These are phyloP conservation scores for Emmonsiellopsis sp. DNA, from an alignment of 2,329 filamentous ascomycete genomes.

Conservation along the genomic window DNA sequence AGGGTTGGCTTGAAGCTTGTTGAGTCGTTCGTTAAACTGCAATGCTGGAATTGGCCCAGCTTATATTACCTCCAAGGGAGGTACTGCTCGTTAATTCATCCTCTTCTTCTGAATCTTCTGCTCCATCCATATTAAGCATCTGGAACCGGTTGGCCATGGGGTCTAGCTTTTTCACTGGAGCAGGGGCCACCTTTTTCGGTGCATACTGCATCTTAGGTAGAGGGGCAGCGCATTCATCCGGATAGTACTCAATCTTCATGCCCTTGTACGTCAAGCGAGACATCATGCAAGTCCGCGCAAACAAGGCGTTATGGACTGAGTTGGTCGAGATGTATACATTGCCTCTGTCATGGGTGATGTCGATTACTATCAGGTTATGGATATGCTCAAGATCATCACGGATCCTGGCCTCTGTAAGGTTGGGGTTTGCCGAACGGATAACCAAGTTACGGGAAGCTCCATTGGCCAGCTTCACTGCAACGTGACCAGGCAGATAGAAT, in stretches of 20 bases:
- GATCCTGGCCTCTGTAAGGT: slow-evolving; percentile 55
- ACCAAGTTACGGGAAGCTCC: slow-evolving; percentile 69
- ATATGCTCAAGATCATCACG: slow-evolving; percentile 73
- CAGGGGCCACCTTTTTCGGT: slow-evolving; percentile 19
- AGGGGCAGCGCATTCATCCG: slow-evolving; percentile 62
- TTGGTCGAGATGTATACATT: slow-evolving; percentile 66
- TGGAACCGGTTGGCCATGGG: slow-evolving; percentile 53
- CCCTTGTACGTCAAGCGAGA: slow-evolving; percentile 57
- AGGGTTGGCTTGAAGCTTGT: too few relatives aligned
- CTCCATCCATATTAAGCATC: slow-evolving; percentile 45
- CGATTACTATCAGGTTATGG: slow-evolving; percentile 64
- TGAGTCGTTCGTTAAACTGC: slow-evolving; percentile 6
- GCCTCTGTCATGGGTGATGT: slow-evolving; percentile 49
- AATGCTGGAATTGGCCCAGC: slow-evolving; percentile 11
- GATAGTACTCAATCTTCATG: slow-evolving; percentile 60
- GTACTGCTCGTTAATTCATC: slow-evolving; percentile 11
- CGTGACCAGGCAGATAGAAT: slow-evolving; percentile 54
- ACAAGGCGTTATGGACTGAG: slow-evolving; percentile 65
- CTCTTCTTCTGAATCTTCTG: slow-evolving; percentile 29
- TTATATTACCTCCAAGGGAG: slow-evolving; percentile 12
- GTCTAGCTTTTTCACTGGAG: slow-evolving; percentile 29
- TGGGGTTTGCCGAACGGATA: slow-evolving; percentile 50
- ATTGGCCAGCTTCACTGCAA: slow-evolving; percentile 53
- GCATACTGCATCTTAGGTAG: slow-evolving; percentile 33
- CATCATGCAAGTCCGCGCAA: slow-evolving; percentile 72